Evolutionary conservation across 495 filamentous ascomycete species (phyloP).

Genomic region (Zalerion maritima): DNA sequence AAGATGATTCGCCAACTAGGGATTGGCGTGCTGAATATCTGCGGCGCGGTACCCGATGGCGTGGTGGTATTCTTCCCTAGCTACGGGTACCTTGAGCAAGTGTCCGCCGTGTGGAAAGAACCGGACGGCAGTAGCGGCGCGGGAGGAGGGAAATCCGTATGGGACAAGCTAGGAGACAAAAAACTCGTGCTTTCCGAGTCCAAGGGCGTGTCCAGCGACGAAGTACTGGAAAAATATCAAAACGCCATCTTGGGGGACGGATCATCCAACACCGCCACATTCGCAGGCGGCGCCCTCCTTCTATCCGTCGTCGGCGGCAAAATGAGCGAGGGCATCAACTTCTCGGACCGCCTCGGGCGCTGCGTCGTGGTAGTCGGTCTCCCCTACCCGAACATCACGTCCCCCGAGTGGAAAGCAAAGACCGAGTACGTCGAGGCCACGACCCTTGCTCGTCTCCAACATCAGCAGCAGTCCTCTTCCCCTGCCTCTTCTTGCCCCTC

Average conservation of each 20-base stretch:
- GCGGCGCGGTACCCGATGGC: constrained; percentile 66
- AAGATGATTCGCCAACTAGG: constrained; percentile 63
- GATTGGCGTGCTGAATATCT: constrained; percentile 52
- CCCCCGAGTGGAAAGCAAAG: constrained; percentile 83
- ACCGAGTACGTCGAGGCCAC: constrained; percentile 72
- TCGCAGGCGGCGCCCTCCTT: constrained; percentile 67
- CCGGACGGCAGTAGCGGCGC: constrained; percentile 6
- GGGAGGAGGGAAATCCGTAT: constrained; percentile 23
- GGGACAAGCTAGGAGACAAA: constrained; percentile 39
- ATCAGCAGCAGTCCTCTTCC: no score
- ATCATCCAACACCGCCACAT: no score
- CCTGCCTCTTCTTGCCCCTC: no score
- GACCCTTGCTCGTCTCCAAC: constrained; percentile 33
- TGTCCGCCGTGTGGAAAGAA: constrained; percentile 51
- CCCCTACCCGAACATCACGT: constrained; percentile 83
- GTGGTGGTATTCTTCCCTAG: constrained; percentile 95
- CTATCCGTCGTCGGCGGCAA: constrained; percentile 93
- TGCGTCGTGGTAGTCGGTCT: constrained; percentile 81
- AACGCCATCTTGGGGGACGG: constrained; percentile 50
- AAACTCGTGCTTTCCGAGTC: constrained; percentile 57
- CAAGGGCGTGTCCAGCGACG: constrained; percentile 45
- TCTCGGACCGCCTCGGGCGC: constrained; percentile 79
- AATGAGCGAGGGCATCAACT: constrained; percentile 95
- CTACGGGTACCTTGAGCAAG: constrained; percentile 73
- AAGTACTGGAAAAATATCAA: constrained; percentile 56